phyloP scores from a whole-genome alignment of 345 rosid species.

The Mallotus nudiflorus region DNA sequence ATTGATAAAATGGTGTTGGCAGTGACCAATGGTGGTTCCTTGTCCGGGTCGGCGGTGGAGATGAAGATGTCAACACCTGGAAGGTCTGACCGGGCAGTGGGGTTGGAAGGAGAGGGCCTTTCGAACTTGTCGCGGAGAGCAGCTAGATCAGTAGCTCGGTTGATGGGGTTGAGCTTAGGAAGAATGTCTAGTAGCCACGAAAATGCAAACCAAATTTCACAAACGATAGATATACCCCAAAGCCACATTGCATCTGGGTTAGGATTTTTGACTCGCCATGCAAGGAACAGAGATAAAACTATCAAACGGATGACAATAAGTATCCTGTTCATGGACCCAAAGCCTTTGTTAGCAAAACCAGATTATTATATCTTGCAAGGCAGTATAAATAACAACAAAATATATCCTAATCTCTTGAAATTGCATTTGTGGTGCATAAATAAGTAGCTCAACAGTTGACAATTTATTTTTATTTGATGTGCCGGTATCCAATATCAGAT shows the following conservation, averaged over 20 bases:
- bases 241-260: conserved; percentile 86
- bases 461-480: no score
- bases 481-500: no score
- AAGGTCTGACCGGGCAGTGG: conserved; percentile 83
- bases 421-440: no score
- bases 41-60: conserved; percentile 90
- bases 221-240: conserved; percentile 77
- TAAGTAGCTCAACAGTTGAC: no score
- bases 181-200: conserved; percentile 86
- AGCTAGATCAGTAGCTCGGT: conserved; percentile 71
- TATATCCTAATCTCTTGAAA: no score
- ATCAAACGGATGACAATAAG: conserved; percentile 56
- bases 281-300: conserved; percentile 51
- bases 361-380: no score
- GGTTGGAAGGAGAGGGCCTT: conserved; percentile 66
- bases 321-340: conserved; percentile 43
- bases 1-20: conserved; percentile 81
- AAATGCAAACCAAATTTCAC: conserved; percentile 93
- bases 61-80: conserved; percentile 82
- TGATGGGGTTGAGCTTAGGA: conserved; percentile 84
- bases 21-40: conserved; percentile 92
- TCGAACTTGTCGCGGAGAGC: conserved; percentile 85
- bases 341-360: neutral
- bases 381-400: no score
- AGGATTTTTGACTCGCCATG: conserved; percentile 76